Base-by-base conservation (phyloP, 2,329 filamentous ascomycete genomes). In the Phoma herbarum region DNA sequence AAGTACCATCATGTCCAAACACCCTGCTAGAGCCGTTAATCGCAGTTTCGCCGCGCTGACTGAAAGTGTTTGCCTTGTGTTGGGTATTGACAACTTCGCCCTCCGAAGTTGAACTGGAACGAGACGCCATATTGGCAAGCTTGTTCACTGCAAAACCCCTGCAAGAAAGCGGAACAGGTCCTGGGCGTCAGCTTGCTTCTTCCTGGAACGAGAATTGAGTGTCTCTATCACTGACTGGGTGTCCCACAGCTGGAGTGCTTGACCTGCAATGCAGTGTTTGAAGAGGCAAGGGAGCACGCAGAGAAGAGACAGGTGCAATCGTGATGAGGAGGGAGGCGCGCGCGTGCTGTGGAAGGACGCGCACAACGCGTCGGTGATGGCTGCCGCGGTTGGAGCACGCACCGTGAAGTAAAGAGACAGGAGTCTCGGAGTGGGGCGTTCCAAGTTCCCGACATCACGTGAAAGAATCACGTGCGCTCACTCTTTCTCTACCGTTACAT, bases 181-280 rank as follows among this genome's bases (percentile, higher is more conserved):
- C 62, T 61, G 62, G 59, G 68, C 31, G 72, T 75, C 71, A 76
- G 73, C 65, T 58, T 67, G 64, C 64, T 70, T 72, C 66, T 74
- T 69, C 42, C 56, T 63, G 62, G 51, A 51, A 60, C 49, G 59
- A 61, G 59, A 64, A 58, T 60, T 65, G 62, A 72, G 66, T 70
- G 66, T 68, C 70, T 71, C 66, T 72, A 65, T 70, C 69, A 76
- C 74, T 76, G 72, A 76, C 73, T 76, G 70, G 62, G 59, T 71
- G 66, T 71, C 70, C 69, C 67, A 60, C 51, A 67, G 62, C 59
- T 63, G 59, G 61, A 65, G 63, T 56, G 63, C 57, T 67, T 61
- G 52, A 64, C 63, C 61, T 56, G 64, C 65, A 62, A 61, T 61
- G 62, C 58, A 63, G 62, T 60, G 62, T 60, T 52, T 64, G 57